phyloP scores from a whole-genome alignment of 495 filamentous ascomycete genomes.

The Ramalina intermedia region DNA sequence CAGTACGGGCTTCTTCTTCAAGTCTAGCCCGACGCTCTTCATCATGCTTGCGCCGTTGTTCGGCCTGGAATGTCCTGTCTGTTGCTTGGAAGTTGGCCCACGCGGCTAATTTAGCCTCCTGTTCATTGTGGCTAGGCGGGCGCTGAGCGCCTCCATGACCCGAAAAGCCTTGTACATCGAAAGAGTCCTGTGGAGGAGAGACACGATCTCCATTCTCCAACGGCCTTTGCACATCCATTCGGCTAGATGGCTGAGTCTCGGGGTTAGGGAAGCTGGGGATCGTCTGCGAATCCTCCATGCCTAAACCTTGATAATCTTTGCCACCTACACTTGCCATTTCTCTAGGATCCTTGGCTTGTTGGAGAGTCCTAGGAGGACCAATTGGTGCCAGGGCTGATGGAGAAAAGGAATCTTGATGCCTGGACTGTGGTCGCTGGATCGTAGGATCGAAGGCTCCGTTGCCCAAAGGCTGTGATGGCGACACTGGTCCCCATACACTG shows the following conservation, averaged over 20 bases:
- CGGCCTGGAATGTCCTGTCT: slow-evolving; percentile 21
- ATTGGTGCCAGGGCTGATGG: slow-evolving; percentile 13
- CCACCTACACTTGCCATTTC: slow-evolving; percentile 6
- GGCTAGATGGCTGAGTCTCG: neutral
- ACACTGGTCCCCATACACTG: slow-evolving; percentile 65
- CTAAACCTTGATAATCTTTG: slow-evolving; percentile 1
- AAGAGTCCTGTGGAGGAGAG: too few species aligned
- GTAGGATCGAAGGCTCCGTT: slow-evolving; percentile 66
- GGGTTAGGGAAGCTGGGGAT: slow-evolving; percentile 11
- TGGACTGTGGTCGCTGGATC: slow-evolving; percentile 30
- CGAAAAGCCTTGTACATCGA: too few species aligned
- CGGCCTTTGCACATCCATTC: neutral
- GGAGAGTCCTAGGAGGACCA: slow-evolving; percentile 9
- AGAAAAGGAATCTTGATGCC: slow-evolving; percentile 19
- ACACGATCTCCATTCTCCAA: neutral
- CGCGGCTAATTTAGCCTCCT: slow-evolving; percentile 14
- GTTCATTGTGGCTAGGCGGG: slow-evolving; percentile 3
- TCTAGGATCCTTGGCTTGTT: slow-evolving; percentile 9
- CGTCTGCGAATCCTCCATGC: slow-evolving; percentile 15
- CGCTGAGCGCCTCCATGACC: too few species aligned
- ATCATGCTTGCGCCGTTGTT: slow-evolving; percentile 25
- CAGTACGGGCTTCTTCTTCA: slow-evolving; percentile 21
- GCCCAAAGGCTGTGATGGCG: slow-evolving; percentile 52
- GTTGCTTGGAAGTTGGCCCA: slow-evolving; percentile 37
- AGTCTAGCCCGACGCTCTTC: slow-evolving; percentile 24